A percentile compares a stretch with the other conserved stretches of the same genome.
These are phyloP conservation scores for Sicyos baderoa DNA, from an alignment of 306 rosid genomes.

Conservation along the genomic window DNA sequence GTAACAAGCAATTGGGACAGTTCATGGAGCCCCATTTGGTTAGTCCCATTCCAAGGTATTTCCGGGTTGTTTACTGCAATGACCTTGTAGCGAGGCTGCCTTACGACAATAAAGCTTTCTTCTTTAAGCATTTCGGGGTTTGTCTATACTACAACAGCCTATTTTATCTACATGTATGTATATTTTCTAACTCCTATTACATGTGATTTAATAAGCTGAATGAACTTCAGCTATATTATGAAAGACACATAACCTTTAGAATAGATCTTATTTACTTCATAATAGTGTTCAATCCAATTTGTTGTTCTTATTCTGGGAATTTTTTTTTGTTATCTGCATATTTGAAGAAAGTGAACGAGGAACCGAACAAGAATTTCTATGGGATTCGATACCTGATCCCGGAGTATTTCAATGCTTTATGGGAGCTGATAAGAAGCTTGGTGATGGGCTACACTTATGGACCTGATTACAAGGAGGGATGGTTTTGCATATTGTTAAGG, in stretches of 20 bases:
- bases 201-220: not conserved
- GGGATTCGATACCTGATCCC: conserved; percentile 36
- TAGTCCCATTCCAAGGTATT: conserved; percentile 42
- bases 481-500: conserved; percentile 44
- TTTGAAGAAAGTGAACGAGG: conserved; percentile 47
- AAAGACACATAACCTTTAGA: not conserved
- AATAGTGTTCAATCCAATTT: not conserved
- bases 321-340: conserved; percentile 19
- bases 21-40: conserved; percentile 53
- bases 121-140: conserved; percentile 62
- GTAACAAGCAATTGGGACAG: conserved; percentile 47
- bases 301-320: not conserved
- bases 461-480: conserved; percentile 52
- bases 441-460: conserved; percentile 49
- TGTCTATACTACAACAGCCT: conserved; percentile 69
- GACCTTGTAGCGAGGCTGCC: conserved; percentile 79
- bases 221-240: not conserved
- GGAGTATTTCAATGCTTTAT: conserved; percentile 47
- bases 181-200: not conserved
- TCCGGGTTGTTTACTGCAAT: conserved; percentile 69
- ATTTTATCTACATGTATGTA: conserved; percentile 41
- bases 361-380: conserved; percentile 60
- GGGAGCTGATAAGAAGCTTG: conserved; percentile 62
- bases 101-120: conserved; percentile 50
- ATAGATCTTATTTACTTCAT: not conserved